phyloP scores from a whole-genome alignment of 2,329 filamentous ascomycete species.

The Penicillium sp. region DNA sequence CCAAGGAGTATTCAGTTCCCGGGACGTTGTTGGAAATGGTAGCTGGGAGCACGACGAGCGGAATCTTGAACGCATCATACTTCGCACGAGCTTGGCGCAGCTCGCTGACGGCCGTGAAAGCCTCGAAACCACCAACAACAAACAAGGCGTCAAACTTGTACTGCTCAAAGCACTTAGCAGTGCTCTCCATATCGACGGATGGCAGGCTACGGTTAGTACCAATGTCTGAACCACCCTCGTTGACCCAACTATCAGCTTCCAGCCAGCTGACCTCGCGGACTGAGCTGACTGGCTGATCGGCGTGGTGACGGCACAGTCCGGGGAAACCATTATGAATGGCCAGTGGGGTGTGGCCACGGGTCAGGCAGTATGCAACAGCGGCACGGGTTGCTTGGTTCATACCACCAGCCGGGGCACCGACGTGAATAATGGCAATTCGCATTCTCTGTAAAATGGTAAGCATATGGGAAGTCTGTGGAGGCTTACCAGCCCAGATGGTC shows the following conservation, averaged over 20 bases:
- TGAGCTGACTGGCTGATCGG: constrained; percentile 73
- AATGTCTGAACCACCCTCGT: constrained; percentile 95
- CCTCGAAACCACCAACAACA: constrained; percentile 92
- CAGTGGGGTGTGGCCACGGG: constrained; percentile 85
- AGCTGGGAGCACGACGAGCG: constrained; percentile 86
- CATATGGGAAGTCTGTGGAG: not conserved
- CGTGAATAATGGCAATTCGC: constrained; percentile 93
- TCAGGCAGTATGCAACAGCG: constrained; percentile 87
- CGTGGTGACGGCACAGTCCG: constrained; percentile 86
- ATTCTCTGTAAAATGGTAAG: constrained; percentile 61
- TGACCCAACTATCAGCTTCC: constrained; percentile 92
- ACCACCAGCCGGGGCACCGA: constrained; percentile 91
- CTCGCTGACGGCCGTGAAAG: constrained; percentile 87
- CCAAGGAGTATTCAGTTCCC: constrained; percentile 93
- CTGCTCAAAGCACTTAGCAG: constrained; percentile 77
- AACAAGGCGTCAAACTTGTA: constrained; percentile 91
- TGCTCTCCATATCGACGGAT: constrained; percentile 77
- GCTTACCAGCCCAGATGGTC: no score
- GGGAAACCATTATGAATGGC: constrained; percentile 97
- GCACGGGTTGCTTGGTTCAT: constrained; percentile 97
- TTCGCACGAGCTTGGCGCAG: constrained; percentile 74
- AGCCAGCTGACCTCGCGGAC: constrained; percentile 88
- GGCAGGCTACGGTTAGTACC: constrained; percentile 95
- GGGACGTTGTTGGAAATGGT: constrained; percentile 99
- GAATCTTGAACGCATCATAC: constrained; percentile 86